phyloP scores from a whole-genome alignment of 129 eudicot genomes.

The Logfia minima region DNA sequence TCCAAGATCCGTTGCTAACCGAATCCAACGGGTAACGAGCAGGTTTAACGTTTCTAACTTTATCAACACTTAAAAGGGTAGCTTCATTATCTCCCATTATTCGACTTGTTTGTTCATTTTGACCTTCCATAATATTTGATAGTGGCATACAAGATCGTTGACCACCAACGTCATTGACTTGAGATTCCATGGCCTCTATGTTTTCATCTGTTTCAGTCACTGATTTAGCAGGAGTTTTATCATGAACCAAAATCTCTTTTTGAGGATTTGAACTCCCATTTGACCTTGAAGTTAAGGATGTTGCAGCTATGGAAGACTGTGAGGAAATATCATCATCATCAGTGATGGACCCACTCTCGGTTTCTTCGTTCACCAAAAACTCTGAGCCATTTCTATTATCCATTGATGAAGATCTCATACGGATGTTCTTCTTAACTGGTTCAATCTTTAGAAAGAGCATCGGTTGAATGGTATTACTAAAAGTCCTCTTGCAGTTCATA shows the following conservation, averaged over 20 bases:
- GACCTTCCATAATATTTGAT: conserved; percentile 27
- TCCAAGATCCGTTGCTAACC: conserved; percentile 47
- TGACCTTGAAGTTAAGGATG: conserved; percentile 40
- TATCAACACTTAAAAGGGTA: conserved; percentile 27
- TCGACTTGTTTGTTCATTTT: conserved; percentile 16
- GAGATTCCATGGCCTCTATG: conserved; percentile 3
- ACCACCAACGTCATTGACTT: conserved; percentile 15
- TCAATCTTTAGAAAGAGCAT: conserved; percentile 61
- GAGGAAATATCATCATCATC: conserved; percentile 77
- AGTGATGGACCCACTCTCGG: conserved; percentile 57
- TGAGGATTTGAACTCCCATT: conserved; percentile 44
- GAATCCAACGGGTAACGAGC: conserved; percentile 53
- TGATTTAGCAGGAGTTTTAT: conserved; percentile 5
- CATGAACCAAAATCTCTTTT: conserved; percentile 31
- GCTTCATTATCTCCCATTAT: conserved; percentile 18
- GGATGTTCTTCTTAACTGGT: conserved; percentile 49
- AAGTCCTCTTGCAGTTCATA: conserved; percentile 80
- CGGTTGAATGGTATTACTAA: conserved; percentile 69
- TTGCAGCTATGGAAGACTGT: conserved; percentile 58
- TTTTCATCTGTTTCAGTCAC: conserved; percentile 39
- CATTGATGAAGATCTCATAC: conserved; percentile 42
- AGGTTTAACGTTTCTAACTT: conserved; percentile 48
- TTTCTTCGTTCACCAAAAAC: conserved; percentile 64
- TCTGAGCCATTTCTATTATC: conserved; percentile 45
- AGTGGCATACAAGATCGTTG: conserved; percentile 21